Base-by-base conservation (phyloP, 2,329 filamentous ascomycete species). In the Chrysoporthe puriensis region DNA sequence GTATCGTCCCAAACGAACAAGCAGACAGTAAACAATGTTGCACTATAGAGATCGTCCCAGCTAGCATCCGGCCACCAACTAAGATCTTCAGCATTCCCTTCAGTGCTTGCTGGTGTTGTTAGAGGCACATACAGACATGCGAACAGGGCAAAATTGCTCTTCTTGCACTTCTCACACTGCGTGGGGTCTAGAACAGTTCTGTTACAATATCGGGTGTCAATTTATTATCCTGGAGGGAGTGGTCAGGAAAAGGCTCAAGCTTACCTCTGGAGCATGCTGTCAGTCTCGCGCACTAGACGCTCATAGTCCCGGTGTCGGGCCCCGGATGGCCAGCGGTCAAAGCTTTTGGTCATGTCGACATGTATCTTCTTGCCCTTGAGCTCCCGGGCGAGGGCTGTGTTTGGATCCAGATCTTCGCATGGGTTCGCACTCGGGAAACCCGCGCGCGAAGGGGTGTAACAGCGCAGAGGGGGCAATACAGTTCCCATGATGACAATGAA, bases 1-100 rank as follows among this genome's bases (percentile, higher is more conserved):
- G 76, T 75, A 48, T 77, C 77, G 63, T 78, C 76, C 76, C 76
- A 78, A 44, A 76, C 73, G 63, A 78, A 78, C 46, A 77, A 75
- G 73, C 76, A 77, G 8, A 77, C 73, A 0, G 75, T 74, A 64
- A 77, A 77, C 2, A 76, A 71, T 44, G 75, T 75, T 1, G 74
- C 74, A 7, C 74, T 73, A 48, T 74, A 72, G 3, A 78, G 73
- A 57, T 77, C 75, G 14, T 73, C 70, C 77, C 77, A 78, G 63
- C 74, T 72, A 58, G 76, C 73, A 52, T 74, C 70, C 3, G 76
- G 76, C 69, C 76, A 77, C 77, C 76, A 78, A 26, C 76, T 77
- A 34, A 3, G 32, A 16, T 26, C n/a, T 36, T 68, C 36, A 65
- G 16, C n/a, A 40, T 34, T 1, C 48, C 36, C 18, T 58, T 14